A percentile compares a stretch with the other conserved stretches of the same genome.
Conservation (phyloP, 176 grass and related monocot genomes). For the Tillandsia fasciculata region DNA sequence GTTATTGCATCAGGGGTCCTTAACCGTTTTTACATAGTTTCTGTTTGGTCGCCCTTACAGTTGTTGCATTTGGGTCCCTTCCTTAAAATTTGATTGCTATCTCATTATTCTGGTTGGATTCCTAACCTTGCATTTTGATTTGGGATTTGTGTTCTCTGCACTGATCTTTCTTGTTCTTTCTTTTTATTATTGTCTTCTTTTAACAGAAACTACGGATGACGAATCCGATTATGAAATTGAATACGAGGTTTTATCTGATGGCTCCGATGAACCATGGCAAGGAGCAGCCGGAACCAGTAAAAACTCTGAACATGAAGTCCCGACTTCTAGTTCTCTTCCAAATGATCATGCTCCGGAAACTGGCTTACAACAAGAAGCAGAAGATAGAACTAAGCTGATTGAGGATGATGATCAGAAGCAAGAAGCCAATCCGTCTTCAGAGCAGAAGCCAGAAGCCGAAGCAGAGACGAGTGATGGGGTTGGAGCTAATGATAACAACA, state of each 20-base stretch:
- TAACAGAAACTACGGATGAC: constrained; percentile 69
- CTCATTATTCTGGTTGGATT: too few species aligned
- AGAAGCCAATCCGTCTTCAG: background rate
- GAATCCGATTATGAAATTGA: constrained; percentile 72
- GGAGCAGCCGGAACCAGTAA: constrained; percentile 40
- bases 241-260: constrained; percentile 83
- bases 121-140: background rate
- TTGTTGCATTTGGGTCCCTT: too few species aligned
- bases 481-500: constrained; percentile 16
- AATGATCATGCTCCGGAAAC: constrained; percentile 23
- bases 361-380: constrained; percentile 4
- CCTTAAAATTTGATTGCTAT: too few species aligned
- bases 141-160: background rate
- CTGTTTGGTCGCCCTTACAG: too few species aligned
- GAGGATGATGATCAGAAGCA: constrained; percentile 7
- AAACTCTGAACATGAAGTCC: constrained; percentile 12
- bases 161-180: constrained; percentile 5
- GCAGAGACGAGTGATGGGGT: constrained; percentile 11
- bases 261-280: constrained; percentile 75
- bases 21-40: too few species aligned
- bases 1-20: too few species aligned
- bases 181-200: constrained; percentile 29
- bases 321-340: constrained; percentile 24
- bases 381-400: constrained; percentile 8
- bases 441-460: constrained; percentile 1